Percentiles rank a stretch among this genome's conserved stretches.
These are phyloP conservation scores for Centaurea solstitialis DNA, from an alignment of 129 eudicot species.

Conservation along the genomic window DNA sequence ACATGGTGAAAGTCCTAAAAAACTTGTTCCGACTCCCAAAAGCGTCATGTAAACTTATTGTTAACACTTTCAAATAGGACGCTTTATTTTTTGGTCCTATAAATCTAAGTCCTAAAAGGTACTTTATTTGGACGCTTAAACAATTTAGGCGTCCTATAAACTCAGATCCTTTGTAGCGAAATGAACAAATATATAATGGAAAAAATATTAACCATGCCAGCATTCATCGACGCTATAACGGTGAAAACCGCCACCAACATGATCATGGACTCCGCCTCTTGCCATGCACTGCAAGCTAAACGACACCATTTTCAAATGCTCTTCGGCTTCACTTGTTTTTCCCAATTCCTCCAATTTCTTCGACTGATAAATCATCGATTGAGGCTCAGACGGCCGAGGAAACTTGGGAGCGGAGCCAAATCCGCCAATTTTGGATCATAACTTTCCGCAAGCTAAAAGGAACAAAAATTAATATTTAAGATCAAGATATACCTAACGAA, in stretches of 20 bases:
- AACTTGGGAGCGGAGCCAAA: conserved; percentile 91
- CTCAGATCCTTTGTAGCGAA: too few relatives aligned
- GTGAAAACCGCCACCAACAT: conserved; percentile 94
- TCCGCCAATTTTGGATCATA: conserved; percentile 81
- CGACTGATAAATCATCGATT: conserved; percentile 70
- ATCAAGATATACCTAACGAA: not conserved
- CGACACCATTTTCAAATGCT: conserved; percentile 56
- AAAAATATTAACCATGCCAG: conserved; percentile 83
- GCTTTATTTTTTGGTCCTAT: too few relatives aligned
- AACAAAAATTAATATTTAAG: not conserved
- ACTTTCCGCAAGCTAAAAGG: conserved; percentile 59
- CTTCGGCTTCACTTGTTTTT: conserved; percentile 56
- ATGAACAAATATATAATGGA: not conserved
- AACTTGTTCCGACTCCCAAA: too few relatives aligned
- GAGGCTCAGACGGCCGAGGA: conserved; percentile 90
- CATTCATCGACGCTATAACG: conserved; percentile 95
- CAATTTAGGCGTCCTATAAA: too few relatives aligned
- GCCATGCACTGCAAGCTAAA: conserved; percentile 86
- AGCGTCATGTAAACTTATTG: too few relatives aligned
- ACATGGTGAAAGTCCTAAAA: too few relatives aligned
- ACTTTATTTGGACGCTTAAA: too few relatives aligned
- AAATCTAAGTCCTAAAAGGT: too few relatives aligned
- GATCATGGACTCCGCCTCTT: conserved; percentile 93
- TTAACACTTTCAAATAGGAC: too few relatives aligned
- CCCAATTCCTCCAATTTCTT: conserved; percentile 58